Evolutionary conservation across 2,329 filamentous ascomycete species (phyloP).

Genomic region (Furcasterigmium furcatum): DNA sequence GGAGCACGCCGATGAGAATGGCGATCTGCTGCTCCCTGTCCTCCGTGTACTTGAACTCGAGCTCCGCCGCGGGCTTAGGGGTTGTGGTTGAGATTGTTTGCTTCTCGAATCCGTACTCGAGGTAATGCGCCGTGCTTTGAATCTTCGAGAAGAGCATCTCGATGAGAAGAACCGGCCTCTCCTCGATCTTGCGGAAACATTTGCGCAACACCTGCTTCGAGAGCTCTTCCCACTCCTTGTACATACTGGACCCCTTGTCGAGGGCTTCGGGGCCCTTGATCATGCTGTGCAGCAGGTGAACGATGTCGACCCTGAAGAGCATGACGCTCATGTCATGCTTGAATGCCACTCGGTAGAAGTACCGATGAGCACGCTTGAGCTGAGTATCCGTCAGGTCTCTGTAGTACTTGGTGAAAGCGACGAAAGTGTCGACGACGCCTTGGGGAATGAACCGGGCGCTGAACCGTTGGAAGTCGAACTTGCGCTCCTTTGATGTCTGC

Average conservation of each 20-base stretch:
- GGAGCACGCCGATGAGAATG: conserved; percentile 73
- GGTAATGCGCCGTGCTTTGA: conserved; percentile 74
- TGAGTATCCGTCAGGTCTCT: conserved; percentile 75
- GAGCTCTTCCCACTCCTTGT: conserved; percentile 88
- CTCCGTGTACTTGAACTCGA: conserved; percentile 75
- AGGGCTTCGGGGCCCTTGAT: conserved; percentile 83
- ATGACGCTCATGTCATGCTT: conserved; percentile 90
- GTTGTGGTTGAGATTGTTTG: conserved; percentile 62
- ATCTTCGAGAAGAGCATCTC: conserved; percentile 97
- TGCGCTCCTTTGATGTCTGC: conserved; percentile 73
- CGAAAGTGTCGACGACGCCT: conserved; percentile 83
- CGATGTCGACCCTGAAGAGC: conserved; percentile 86
- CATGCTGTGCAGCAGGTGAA: conserved; percentile 84
- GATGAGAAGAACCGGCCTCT: conserved; percentile 80
- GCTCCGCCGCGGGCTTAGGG: conserved; percentile 70
- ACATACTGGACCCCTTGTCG: conserved; percentile 62
- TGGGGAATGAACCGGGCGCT: conserved; percentile 78
- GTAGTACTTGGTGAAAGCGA: conserved; percentile 77
- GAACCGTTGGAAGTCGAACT: conserved; percentile 90
- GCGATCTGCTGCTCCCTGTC: conserved; percentile 70
- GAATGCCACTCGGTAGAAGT: conserved; percentile 90
- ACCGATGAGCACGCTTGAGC: conserved; percentile 87
- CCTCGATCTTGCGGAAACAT: conserved; percentile 79
- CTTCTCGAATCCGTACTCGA: conserved; percentile 88
- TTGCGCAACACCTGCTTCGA: conserved; percentile 79